These are phyloP conservation scores for Syncephalastrum racemosum DNA, from an alignment of 371 early-diverging fungal species.

Conservation along the genomic window DNA sequence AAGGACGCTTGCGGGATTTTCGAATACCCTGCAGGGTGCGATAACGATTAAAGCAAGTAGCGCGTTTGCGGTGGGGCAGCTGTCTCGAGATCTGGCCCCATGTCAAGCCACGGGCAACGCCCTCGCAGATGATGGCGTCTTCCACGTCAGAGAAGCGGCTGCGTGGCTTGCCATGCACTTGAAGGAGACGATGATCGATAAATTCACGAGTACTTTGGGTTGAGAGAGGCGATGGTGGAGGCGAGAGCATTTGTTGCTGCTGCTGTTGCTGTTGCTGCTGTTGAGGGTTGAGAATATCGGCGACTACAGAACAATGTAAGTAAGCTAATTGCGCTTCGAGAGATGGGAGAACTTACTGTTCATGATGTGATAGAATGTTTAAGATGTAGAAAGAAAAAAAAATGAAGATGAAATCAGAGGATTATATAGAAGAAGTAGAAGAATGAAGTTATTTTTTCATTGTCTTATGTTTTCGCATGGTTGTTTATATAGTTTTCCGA, in stretches of 20 bases:
- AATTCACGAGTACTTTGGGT: not conserved
- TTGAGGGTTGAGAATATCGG: slow-evolving; percentile 47
- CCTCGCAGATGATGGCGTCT: slow-evolving; percentile 50
- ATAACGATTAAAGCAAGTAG: slow-evolving; percentile 53
- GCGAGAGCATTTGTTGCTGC: slow-evolving; percentile 19
- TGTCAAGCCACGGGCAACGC: slow-evolving; percentile 47
- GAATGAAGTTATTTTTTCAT: not conserved
- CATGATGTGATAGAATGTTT: slow-evolving; percentile 16
- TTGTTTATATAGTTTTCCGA: slow-evolving; percentile 11
- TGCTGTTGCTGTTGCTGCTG: slow-evolving; percentile 2
- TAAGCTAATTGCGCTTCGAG: not conserved
- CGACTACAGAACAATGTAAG: slow-evolving; percentile 20
- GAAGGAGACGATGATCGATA: slow-evolving; percentile 7
- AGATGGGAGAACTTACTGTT: slow-evolving; percentile 27
- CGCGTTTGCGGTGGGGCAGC: slow-evolving; percentile 53
- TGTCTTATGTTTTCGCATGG: slow-evolving; percentile 1
- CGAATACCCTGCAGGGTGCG: slow-evolving; percentile 50
- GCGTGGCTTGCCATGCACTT: slow-evolving; percentile 40
- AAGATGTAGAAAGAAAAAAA: not conserved
- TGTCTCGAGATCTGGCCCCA: slow-evolving; percentile 54
- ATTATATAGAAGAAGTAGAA: slow-evolving; percentile 2
- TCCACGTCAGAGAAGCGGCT: slow-evolving; percentile 50
- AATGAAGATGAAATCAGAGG: not conserved
- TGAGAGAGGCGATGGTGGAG: slow-evolving; percentile 33
- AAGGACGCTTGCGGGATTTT: slow-evolving; percentile 38